phyloP scores from a whole-genome alignment of 805 yeast genomes.

The Blastobotrys muscicola region DNA sequence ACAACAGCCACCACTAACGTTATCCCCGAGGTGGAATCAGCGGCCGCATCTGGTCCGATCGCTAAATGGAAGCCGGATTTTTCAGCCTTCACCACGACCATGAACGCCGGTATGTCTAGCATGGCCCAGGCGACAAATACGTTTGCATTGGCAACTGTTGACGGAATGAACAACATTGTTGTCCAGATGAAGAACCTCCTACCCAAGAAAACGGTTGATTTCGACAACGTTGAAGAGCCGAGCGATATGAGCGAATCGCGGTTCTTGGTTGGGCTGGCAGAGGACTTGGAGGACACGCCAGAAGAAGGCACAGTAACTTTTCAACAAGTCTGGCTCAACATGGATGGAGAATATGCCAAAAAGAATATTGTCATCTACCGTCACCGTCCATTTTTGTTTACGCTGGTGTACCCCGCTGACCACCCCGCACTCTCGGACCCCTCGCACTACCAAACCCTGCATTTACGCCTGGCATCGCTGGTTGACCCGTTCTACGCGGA shows the following conservation, averaged over 20 bases:
- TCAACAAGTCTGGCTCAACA: constrained; percentile 6
- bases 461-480: constrained; percentile 19
- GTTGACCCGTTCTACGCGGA: constrained; percentile 19
- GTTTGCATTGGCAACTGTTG: neutral
- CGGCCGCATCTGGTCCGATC: too few relatives aligned
- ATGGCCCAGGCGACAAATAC: neutral
- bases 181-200: neutral
- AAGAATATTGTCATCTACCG: constrained; percentile 17
- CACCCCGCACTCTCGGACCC: neutral
- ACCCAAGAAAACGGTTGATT: neutral
- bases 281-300: constrained; percentile 10
- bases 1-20: too few relatives aligned
- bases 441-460: constrained; percentile 13
- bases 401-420: constrained; percentile 11
- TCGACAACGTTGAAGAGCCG: too few relatives aligned
- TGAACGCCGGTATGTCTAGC: neutral
- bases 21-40: too few relatives aligned
- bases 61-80: too few relatives aligned
- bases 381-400: constrained; percentile 18
- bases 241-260: constrained; percentile 12
- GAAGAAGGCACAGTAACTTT: constrained; percentile 4
- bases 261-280: constrained; percentile 16
- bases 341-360: neutral
- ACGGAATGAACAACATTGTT: neutral
- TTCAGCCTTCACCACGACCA: too few relatives aligned